phyloP scores from a whole-genome alignment of 345 rosid species.

The Aurinia saxatilis region DNA sequence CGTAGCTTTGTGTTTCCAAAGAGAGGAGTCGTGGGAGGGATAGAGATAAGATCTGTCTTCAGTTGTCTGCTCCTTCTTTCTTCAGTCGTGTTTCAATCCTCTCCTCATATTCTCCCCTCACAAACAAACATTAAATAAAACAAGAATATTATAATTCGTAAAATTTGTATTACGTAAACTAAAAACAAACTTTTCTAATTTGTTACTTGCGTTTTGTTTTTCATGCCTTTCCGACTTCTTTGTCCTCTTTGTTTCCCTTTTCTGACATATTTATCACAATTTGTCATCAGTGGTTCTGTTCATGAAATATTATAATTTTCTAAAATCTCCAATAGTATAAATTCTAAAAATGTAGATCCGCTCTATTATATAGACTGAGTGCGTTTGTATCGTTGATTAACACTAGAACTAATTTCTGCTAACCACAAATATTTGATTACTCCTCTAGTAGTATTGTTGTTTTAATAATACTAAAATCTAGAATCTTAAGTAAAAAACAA shows the following conservation, averaged over 20 bases:
- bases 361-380: no score
- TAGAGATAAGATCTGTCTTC: constrained; percentile 30
- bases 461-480: no score
- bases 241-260: constrained; percentile 22
- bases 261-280: constrained; percentile 22
- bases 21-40: constrained; percentile 28
- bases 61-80: constrained; percentile 18
- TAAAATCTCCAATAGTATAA: no score
- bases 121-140: constrained; percentile 24
- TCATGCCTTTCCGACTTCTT: constrained; percentile 8
- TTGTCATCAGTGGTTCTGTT: background rate
- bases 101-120: constrained; percentile 24
- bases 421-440: no score
- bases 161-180: constrained; percentile 19
- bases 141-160: background rate
- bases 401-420: no score
- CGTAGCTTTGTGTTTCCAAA: constrained; percentile 24
- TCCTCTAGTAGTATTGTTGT: no score
- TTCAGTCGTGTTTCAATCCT: constrained; percentile 29
- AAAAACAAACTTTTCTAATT: constrained; percentile 25
- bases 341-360: no score
- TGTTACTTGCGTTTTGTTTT: constrained; percentile 16
- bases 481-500: no score
- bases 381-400: no score
- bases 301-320: background rate